A percentile compares a stretch with the other conserved stretches of the same genome.
Evolutionary conservation across 2,329 filamentous ascomycete genomes (phyloP).

Genomic region (Aspergillus tamarii): DNA sequence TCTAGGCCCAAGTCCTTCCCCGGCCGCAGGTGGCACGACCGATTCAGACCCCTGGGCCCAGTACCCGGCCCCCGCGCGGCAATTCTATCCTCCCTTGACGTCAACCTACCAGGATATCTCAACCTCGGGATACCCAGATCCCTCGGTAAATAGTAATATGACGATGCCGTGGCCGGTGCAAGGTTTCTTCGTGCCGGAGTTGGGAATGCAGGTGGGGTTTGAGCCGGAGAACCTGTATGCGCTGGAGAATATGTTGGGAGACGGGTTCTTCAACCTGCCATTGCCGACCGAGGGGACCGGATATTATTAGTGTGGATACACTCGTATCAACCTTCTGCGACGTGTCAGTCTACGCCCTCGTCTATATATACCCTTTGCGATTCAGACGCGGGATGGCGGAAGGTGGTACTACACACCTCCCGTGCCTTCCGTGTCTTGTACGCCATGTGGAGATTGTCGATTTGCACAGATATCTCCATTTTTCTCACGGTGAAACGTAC

Average conservation of each 20-base stretch:
- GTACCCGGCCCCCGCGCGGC: conserved; percentile 9
- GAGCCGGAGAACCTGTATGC: conserved; percentile 34
- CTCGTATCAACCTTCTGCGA: neutral
- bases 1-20: conserved; percentile 4
- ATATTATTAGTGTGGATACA: conserved; percentile 19
- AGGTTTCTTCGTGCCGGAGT: conserved; percentile 27
- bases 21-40: neutral
- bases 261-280: conserved; percentile 34
- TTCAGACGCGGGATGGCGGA: neutral
- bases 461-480: neutral
- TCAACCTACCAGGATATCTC: conserved; percentile 14
- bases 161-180: conserved; percentile 23
- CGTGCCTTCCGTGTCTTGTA: neutral
- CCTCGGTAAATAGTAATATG: conserved; percentile 17
- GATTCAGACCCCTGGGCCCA: conserved; percentile 4
- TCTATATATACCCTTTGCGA: neutral
- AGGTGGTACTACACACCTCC: neutral
- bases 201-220: conserved; percentile 31
- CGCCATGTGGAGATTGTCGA: neutral
- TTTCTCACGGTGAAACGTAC: neutral
- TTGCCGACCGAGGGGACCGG: conserved; percentile 30
- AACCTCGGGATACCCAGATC: conserved; percentile 19
- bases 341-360: neutral
- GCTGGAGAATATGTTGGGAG: conserved; percentile 37
- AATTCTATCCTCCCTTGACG: conserved; percentile 17